Conservation (phyloP, 2,329 filamentous ascomycete species). For the Fusarium redolens region DNA sequence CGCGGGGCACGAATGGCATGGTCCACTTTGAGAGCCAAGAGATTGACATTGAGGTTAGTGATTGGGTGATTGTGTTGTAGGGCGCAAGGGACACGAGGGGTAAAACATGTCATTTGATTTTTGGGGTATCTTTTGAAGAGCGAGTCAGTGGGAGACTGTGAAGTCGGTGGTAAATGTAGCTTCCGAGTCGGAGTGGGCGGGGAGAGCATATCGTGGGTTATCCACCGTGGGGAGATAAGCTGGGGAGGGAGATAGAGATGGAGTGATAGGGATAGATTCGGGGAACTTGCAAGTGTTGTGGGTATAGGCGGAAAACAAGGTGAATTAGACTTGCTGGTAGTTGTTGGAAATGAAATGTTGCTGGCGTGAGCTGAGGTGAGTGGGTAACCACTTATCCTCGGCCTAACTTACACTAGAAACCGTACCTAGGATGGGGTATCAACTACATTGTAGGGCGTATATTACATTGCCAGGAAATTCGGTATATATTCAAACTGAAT, state of each 20-base stretch:
- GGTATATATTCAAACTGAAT: neutral
- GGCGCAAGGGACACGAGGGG: constrained; percentile 40
- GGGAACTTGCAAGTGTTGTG: neutral
- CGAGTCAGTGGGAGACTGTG: constrained; percentile 24
- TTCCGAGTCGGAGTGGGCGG: constrained; percentile 13
- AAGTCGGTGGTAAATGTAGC: constrained; percentile 33
- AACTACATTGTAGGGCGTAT: neutral
- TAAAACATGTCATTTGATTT: constrained; percentile 18
- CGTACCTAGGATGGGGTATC: neutral
- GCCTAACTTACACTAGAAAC: neutral
- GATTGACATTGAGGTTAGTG: neutral
- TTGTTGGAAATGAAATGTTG: neutral
- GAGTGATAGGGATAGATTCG: neutral
- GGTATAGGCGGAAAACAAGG: too few relatives aligned
- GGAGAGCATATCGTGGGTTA: constrained; percentile 10
- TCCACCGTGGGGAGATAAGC: constrained; percentile 22
- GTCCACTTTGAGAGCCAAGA: constrained; percentile 28
- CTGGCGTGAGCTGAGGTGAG: neutral
- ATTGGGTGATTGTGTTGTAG: constrained; percentile 27
- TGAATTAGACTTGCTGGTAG: neutral
- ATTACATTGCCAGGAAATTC: neutral
- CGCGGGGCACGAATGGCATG: constrained; percentile 26
- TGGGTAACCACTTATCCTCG: neutral
- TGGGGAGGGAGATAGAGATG: neutral
- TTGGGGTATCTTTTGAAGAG: neutral